phyloP scores from a whole-genome alignment of 148 eudicot genomes.

The Persicaria tinctoria region DNA sequence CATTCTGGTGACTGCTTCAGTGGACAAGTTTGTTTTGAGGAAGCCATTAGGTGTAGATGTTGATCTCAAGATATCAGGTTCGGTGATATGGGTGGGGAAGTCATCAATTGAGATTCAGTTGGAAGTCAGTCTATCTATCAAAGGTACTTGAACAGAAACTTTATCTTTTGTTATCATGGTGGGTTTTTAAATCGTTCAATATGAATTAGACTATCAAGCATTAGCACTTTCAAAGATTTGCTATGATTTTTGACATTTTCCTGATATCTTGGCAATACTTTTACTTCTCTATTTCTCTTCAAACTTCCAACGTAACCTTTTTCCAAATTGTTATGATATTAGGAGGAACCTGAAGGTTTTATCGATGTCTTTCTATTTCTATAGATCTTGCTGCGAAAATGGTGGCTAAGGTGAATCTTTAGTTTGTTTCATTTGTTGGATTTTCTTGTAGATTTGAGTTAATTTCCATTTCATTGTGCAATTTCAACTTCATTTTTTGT shows the following conservation, averaged over 20 bases:
- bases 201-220: neutral
- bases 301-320: neutral
- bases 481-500: too few species aligned
- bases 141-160: slow-evolving; percentile 37
- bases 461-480: too few species aligned
- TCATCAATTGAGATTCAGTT: slow-evolving; percentile 98
- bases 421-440: too few species aligned
- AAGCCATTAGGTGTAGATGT: slow-evolving; percentile 72
- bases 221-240: neutral
- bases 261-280: neutral
- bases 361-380: too few species aligned
- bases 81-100: slow-evolving; percentile 91
- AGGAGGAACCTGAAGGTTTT: neutral
- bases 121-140: slow-evolving; percentile 54
- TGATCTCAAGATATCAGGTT: slow-evolving; percentile 75
- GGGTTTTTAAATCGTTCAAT: neutral
- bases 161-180: neutral
- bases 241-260: neutral
- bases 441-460: too few species aligned
- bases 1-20: slow-evolving; percentile 86
- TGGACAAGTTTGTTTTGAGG: slow-evolving; percentile 85
- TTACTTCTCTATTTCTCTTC: neutral
- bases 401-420: too few species aligned
- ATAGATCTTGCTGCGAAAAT: too few species aligned
- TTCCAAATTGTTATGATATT: neutral